phyloP scores from a whole-genome alignment of 2,329 filamentous ascomycete species.

The Aspergillus uvarum region DNA sequence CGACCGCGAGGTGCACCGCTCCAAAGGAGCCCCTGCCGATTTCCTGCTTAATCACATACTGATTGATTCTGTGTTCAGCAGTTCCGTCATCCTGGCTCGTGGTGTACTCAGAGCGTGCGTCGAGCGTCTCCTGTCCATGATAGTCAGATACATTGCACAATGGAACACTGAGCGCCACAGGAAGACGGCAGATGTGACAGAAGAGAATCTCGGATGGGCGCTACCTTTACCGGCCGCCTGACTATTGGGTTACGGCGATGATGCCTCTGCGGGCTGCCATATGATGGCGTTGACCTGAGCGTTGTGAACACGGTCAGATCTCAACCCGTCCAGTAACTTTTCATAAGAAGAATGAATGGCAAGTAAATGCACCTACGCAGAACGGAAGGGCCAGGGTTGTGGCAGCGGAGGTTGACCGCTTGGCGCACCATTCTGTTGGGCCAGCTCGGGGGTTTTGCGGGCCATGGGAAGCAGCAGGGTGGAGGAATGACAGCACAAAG shows the following conservation, averaged over 20 bases:
- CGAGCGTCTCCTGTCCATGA: constrained; percentile 72
- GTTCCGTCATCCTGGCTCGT: constrained; percentile 80
- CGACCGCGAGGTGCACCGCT: constrained; percentile 82
- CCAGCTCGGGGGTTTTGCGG: constrained; percentile 20
- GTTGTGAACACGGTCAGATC: neutral
- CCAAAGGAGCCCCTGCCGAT: constrained; percentile 97
- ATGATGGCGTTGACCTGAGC: constrained; percentile 57
- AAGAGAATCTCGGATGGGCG: neutral
- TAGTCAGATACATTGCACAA: constrained; percentile 2
- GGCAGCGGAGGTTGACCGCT: constrained; percentile 15
- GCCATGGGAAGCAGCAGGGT: constrained; percentile 23
- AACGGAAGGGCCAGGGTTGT: constrained; percentile 23
- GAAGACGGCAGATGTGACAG: neutral
- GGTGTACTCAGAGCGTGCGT: constrained; percentile 82
- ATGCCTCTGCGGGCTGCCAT: constrained; percentile 64
- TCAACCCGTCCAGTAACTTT: neutral
- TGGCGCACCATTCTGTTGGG: constrained; percentile 20
- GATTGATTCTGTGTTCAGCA: constrained; percentile 84
- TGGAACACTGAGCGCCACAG: neutral
- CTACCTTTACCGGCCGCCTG: constrained; percentile 62
- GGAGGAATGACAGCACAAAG: neutral
- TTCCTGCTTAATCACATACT: constrained; percentile 91
- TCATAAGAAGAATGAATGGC: neutral
- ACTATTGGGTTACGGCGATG: constrained; percentile 62
- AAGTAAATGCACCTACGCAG: constrained; percentile 24